Base-by-base conservation (phyloP, 495 filamentous ascomycete species). In the Viridothelium virens region DNA sequence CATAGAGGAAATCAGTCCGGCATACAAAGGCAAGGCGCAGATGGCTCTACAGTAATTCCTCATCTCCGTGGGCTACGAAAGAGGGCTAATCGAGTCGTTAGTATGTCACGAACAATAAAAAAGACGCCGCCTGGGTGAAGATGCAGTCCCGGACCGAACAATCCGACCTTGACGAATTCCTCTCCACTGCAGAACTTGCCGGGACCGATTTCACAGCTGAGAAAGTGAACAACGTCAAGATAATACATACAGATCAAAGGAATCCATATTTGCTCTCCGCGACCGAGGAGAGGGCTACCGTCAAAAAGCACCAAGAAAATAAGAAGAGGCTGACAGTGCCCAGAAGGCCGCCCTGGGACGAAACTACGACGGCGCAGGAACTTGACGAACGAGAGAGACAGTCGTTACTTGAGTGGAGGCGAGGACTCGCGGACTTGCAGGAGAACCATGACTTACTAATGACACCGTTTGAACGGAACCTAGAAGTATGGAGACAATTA, bases 61-160 rank as follows among this genome's bases (percentile, higher is more conserved):
- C 31, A 7, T 7, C 7, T 36, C 31, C 14, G 18, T 33, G 36
- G 2, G 7, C 11, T 18, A 64, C 25, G 25, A 25, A 25, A 25
- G 25, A 25, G 25, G 25, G 70, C 61, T 63, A 67, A 48, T 16
- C 37, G 3, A 68, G 68, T 44, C 65, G 68, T 56, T 56, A 74
- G 65, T 80, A 79, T 64, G 64, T 77, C 63, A 78, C 75, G 25
- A 76, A 75, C 67, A 83, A 84, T 66, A 84, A 81, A 68, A 86
- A 89, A 73, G 89, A 94, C 73, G 90, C 89, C 63, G 80, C 85
- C 70, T 92, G 89, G 89, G 86, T 92, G 72, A 97, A 97, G 82
- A 97, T 98, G 93, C 91, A 92, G 77, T 93, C 89, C 79, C 89
- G 97, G 70, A 99, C 95, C 34, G 93, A 97, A 81, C 95, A 99